Percentiles rank a stretch among this genome's conserved stretches.
These are phyloP conservation scores for Gentiana dahurica DNA, from an alignment of 257 asterid species.

Conservation along the genomic window DNA sequence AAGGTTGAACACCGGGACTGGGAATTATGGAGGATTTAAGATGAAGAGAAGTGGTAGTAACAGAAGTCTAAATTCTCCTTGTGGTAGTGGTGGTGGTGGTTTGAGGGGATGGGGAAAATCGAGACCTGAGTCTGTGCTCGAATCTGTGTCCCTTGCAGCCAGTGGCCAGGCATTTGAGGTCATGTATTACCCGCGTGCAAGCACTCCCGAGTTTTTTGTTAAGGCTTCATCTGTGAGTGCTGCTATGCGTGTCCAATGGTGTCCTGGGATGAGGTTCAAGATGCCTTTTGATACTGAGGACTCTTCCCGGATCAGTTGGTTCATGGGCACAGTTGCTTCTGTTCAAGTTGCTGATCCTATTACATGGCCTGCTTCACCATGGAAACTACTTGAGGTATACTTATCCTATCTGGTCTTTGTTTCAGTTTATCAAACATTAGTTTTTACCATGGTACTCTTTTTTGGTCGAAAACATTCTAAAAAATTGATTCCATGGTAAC, in stretches of 20 bases:
- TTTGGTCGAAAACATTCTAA: too few relatives aligned
- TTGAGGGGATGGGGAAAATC: conserved; percentile 32
- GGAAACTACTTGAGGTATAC: conserved; percentile 62
- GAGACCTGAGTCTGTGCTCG: conserved; percentile 36
- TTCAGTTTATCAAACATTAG: too few relatives aligned
- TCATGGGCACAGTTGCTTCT: conserved; percentile 51
- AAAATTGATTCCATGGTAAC: not conserved
- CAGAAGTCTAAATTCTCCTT: conserved; percentile 20
- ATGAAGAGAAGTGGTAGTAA: conserved; percentile 20
- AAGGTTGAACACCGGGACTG: conserved; percentile 39
- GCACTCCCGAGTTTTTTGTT: conserved; percentile 57
- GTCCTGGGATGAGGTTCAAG: conserved; percentile 60
- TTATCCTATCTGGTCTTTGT: conserved; percentile 1
- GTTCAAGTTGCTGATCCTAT: conserved; percentile 43
- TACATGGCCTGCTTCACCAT: conserved; percentile 55
- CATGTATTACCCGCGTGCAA: conserved; percentile 43
- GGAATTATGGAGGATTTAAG: conserved; percentile 28
- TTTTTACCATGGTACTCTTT: too few relatives aligned
- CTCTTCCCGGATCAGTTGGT: conserved; percentile 62
- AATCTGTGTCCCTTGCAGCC: conserved; percentile 48
- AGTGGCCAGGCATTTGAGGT: conserved; percentile 53
- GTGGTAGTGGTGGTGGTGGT: conserved; percentile 13
- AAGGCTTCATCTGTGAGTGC: conserved; percentile 43
- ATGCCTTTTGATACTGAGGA: conserved; percentile 72
- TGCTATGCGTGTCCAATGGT: conserved; percentile 55